Evolutionary conservation across 2,329 filamentous ascomycete species (phyloP).

Genomic region (Paracamarosporium sp.): DNA sequence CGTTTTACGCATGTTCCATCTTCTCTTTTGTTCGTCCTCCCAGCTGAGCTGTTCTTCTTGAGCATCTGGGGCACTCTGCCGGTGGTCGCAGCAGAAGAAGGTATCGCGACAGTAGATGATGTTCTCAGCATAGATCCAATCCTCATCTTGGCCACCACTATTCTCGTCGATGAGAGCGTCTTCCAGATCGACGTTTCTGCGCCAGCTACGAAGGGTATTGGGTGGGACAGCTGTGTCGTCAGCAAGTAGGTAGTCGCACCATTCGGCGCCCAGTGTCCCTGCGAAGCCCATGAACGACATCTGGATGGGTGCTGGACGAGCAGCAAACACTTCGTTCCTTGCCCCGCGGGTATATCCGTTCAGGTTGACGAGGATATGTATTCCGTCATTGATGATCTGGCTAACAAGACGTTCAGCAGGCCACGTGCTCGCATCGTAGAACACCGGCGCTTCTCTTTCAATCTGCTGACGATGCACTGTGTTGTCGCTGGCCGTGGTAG

Average conservation of each 20-base stretch:
- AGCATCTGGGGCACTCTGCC: slow-evolving; percentile 82
- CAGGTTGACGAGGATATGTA: slow-evolving; percentile 96
- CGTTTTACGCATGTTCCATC: slow-evolving; percentile 93
- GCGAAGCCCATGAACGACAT: slow-evolving; percentile 99
- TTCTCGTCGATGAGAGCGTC: slow-evolving; percentile 70
- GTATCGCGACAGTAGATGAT: slow-evolving; percentile 93
- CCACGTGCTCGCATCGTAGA: slow-evolving; percentile 88
- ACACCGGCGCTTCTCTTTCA: slow-evolving; percentile 88
- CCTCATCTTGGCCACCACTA: slow-evolving; percentile 71
- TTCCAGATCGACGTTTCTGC: slow-evolving; percentile 75
- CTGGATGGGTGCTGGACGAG: slow-evolving; percentile 90
- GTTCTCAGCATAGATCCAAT: slow-evolving; percentile 97
- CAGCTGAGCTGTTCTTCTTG: slow-evolving; percentile 72
- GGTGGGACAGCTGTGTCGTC: slow-evolving; percentile 86
- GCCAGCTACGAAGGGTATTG: slow-evolving; percentile 79
- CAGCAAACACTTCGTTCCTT: slow-evolving; percentile 97
- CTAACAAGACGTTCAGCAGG: slow-evolving; percentile 81
- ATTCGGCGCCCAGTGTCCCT: slow-evolving; percentile 92
- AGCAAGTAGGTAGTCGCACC: slow-evolving; percentile 96
- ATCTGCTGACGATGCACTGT: slow-evolving; percentile 92
- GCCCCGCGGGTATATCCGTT: slow-evolving; percentile 97
- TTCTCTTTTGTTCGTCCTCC: slow-evolving; percentile 79
- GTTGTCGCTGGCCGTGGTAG: slow-evolving; percentile 88
- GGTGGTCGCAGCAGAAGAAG: slow-evolving; percentile 98
- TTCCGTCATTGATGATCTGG: slow-evolving; percentile 85